Conservation (phyloP, 2,329 filamentous ascomycete genomes). For the Macrophomina phaseolina region DNA sequence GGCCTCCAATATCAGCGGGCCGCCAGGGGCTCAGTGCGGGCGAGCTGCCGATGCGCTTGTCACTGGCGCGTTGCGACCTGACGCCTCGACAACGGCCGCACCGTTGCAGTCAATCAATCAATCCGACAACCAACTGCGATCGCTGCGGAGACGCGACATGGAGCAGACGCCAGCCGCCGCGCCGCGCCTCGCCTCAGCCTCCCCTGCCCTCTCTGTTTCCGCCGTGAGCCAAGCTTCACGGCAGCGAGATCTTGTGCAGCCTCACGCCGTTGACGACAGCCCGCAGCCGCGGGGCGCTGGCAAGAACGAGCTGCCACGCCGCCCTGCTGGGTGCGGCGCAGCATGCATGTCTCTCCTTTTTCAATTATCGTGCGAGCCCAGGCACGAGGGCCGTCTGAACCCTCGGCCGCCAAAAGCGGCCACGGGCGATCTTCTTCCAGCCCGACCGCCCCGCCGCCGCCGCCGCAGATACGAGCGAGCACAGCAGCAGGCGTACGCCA, state of each 20-base stretch:
- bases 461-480: slow-evolving; percentile 8
- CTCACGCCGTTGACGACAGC: neutral
- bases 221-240: neutral
- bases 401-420: neutral
- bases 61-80: slow-evolving; percentile 9
- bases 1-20: slow-evolving; percentile 25
- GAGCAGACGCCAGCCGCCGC: neutral
- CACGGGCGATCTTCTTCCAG: slow-evolving; percentile 1
- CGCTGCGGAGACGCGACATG: neutral
- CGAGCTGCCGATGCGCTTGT: neutral
- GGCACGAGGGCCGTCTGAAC: neutral
- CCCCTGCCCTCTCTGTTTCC: neutral
- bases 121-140: neutral
- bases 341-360: slow-evolving; percentile 6
- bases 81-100: slow-evolving; percentile 5
- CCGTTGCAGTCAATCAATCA: slow-evolving; percentile 23
- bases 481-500: too few species aligned
- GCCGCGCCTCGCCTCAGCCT: neutral
- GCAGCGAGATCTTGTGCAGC: neutral
- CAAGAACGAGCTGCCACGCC: neutral
- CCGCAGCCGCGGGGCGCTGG: neutral
- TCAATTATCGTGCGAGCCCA: neutral
- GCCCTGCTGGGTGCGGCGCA: neutral
- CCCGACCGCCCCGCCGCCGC: neutral
- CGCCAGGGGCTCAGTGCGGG: slow-evolving; percentile 12